A percentile compares a stretch with the other conserved stretches of the same genome.
These are phyloP conservation scores for Rhizopus arrhizus DNA, from an alignment of 371 early-diverging fungal species.

Conservation along the genomic window DNA sequence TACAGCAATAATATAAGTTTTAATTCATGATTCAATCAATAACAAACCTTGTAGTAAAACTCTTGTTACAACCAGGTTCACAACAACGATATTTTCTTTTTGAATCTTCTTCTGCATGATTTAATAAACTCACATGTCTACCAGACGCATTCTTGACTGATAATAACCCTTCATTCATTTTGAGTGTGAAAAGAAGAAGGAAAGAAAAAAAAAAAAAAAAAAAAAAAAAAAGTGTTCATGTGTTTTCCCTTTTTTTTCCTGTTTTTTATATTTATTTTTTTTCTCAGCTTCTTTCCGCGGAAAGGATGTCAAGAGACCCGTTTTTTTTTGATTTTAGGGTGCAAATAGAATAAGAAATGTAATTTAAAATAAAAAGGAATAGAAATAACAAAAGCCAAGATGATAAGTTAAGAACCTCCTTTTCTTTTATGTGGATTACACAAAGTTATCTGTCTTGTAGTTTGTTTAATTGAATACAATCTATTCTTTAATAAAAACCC, in stretches of 20 bases:
- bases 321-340: not conserved
- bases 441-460: too few relatives aligned
- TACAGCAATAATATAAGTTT: constrained; percentile 22
- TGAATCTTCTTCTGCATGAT: constrained; percentile 27
- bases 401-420: not conserved
- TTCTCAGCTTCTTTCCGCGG: constrained; percentile 1
- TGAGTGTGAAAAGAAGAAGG: not conserved
- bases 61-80: constrained; percentile 61
- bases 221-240: not conserved
- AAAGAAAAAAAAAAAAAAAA: not conserved
- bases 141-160: constrained; percentile 45
- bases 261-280: not conserved
- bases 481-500: too few relatives aligned
- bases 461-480: too few relatives aligned
- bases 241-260: not conserved
- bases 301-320: not conserved
- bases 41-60: constrained; percentile 64
- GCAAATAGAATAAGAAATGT: too few relatives aligned
- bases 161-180: constrained; percentile 32
- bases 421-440: not conserved
- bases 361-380: too few relatives aligned
- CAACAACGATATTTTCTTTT: constrained; percentile 61
- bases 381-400: too few relatives aligned
- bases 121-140: constrained; percentile 45
- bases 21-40: too few relatives aligned